Evolutionary conservation across 108 stramenopile species (phyloP), one percentile per base, ranked within the genome.

Genomic region (Cylindrotheca fusiformis): DNA sequence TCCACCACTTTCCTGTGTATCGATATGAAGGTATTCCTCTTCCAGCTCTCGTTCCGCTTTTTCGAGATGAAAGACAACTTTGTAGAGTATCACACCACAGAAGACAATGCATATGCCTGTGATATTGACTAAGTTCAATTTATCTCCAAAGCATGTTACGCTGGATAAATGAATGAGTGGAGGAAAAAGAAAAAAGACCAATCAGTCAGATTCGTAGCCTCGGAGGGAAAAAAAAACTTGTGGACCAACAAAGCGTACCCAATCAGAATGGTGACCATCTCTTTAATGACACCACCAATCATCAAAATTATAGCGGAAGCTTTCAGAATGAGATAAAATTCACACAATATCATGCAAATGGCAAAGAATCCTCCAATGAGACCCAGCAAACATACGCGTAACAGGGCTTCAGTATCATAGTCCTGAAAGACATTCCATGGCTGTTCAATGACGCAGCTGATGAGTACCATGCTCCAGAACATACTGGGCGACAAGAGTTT

Each of bases 211-310:
- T 57, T 32, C 8, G 55, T 23, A 22, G 22, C 4, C 1, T 19
- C 3, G 30, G 10, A 47, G 22, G 24, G 6, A 8, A 30, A n/a
- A 8, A 6, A 30, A 56, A 29, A 6, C 19, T 30, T 30, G 10
- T 30, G 19, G 8, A 6, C n/a, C 8, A 41, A 41, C 10, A 48
- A 76, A n/a, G n/a, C 78, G 63, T 33, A 83, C 75, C 94, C 94
- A 50, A 93, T 69, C 29, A 86, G 27, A 32, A 95, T 95, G 25
- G 91, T 95, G 24, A 84, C 76, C 51, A 95, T 68, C 62, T 95
- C 94, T 62, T 95, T 95, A 17, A 92, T 63, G 32, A 95, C 94
- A 20, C 94, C 94, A 53, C 94, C 94, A 59, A 95, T 90, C 91
- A 90, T 95, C 55, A 95, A 60, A 58, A 95, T 78, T 25, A 95